Base-by-base conservation (phyloP, 805 yeast genomes). In the Kluyveromyces wickerhamii region DNA sequence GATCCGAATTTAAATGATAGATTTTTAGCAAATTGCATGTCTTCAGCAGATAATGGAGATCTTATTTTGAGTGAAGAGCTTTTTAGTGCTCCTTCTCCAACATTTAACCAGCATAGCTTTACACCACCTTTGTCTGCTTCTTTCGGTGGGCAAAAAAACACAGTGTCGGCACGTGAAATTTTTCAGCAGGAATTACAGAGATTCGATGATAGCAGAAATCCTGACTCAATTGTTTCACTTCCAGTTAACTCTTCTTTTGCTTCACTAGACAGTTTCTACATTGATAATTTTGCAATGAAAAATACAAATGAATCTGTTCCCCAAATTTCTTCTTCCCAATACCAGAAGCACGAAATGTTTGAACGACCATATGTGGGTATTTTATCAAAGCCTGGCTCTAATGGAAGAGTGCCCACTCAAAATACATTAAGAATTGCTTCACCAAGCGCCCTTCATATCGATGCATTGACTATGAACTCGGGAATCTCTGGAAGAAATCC, bases 241-340 rank as follows among this genome's bases (percentile, higher is more conserved):
- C 85, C 85, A 0, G 63, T 78, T 11, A 78, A 74, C 41, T 83
- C 82, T 27, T 79, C 87, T 41, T 80, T 79, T 63, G 89, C 89
- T 1, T 80, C 88, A 0, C 60, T 82, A 49, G 87, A 79, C 48
- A 76, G 87, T 51, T 69, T 72, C 39, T 77, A 78, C 49, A 70
- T 74, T 44, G 80, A 74, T 34, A 71, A 67, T 39, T 65, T 67
- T 40, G 67, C 60, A 3, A 48, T 48, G 50, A 41, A 51, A 17
- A 53, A 47, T 32, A 36, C 51, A 32, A 19, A 26, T 9, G 34
- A 31, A n/a, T 8, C 13, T 13, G n/a, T 29, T 9, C 21, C 19
- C 8, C 35, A 26, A 13, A 18, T n/a, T n/a, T 23, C 31, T 7
- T 17, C 12, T 8, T n/a, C 5, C 3, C 33, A 30, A 19, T 19